Evolutionary conservation across 139 green algal species (phyloP).

Genomic region (Ostreobium quekettii): DNA sequence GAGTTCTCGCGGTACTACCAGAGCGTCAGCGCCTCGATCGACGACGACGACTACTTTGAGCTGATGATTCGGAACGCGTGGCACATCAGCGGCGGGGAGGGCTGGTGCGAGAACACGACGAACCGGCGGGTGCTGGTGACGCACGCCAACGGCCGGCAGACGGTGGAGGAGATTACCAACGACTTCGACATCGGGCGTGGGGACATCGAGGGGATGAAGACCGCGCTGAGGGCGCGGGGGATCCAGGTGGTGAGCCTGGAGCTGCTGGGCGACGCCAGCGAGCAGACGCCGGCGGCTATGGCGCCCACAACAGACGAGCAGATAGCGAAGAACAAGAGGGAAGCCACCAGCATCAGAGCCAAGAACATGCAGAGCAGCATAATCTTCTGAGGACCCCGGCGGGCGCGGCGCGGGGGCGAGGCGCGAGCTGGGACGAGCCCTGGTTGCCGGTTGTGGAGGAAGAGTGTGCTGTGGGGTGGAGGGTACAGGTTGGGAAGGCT

Average conservation of each 20-base stretch:
- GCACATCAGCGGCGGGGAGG: conserved; percentile 41
- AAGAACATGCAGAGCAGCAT: conserved; percentile 19
- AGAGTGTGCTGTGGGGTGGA: too few relatives aligned
- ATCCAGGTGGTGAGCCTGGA: conserved; percentile 17
- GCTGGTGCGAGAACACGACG: conserved; percentile 41
- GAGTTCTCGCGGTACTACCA: conserved; percentile 48
- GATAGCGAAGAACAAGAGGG: neutral
- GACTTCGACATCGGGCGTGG: conserved; percentile 35
- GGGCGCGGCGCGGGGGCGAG: too few relatives aligned
- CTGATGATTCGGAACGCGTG: conserved; percentile 45
- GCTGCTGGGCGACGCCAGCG: neutral
- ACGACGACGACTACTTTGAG: conserved; percentile 54
- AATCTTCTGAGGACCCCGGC: conserved; percentile 15
- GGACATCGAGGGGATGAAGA: conserved; percentile 31
- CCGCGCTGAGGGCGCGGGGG: conserved; percentile 33
- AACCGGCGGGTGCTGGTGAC: conserved; percentile 44
- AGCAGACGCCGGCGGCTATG: neutral
- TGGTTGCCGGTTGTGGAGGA: too few relatives aligned
- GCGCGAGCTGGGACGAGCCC: too few relatives aligned
- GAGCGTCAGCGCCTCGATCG: conserved; percentile 34
- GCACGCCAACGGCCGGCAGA: conserved; percentile 22
- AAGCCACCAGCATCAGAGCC: conserved; percentile 13
- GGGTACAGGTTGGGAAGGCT: too few relatives aligned
- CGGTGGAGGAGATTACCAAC: conserved; percentile 38
- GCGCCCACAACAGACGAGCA: neutral